Evolutionary conservation across 345 rosid species (phyloP), one percentile per base, ranked within the genome.

Genomic region (Boechera retrofracta): DNA sequence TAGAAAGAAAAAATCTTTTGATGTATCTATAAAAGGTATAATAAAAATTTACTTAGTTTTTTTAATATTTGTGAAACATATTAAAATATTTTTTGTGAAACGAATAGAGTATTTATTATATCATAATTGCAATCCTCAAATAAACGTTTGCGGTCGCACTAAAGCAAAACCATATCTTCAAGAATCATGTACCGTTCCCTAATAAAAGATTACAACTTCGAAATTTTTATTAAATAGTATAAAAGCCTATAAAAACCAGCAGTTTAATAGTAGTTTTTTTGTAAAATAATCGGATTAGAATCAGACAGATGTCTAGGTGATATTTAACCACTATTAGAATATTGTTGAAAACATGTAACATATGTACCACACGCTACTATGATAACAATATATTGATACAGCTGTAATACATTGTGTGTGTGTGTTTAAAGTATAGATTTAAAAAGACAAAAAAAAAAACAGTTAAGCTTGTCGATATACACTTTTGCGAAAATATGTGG

Each of bases 261-360:
- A 39, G 39, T 51, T 26, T 52, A 61, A 24, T 29, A 15, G 4
- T 29, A 15, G 4, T 39, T 9, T 39, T 9, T 48, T 64, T 15
- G 33, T 42, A 42, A 55, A 9, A 65, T 8, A 33, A 32, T 18
- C 18, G 73, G 44, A n/a, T 52, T 31, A 76, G 12, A 69, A n/a
- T n/a, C 4, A 69, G 15, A 69, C 74, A 39, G 64, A 61, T 76
- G 32, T 68, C 10, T 49, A 60, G 10, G 35, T 49, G 69, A 75
- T 59, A 68, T 59, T 45, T 75, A 59, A 59, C 80, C 75, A 42
- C 12, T 69, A 35, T 44, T 42, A 52, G 51, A 69, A 69, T 62
- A 70, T 36, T 29, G 57, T 77, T 70, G 58, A 62, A 69, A 69
- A 41, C 55, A 60, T 76, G 39, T 76, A 21, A 63, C 52, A 69